Conservation (phyloP, 2,329 filamentous ascomycete species). For the Penicillium capsulatum region DNA sequence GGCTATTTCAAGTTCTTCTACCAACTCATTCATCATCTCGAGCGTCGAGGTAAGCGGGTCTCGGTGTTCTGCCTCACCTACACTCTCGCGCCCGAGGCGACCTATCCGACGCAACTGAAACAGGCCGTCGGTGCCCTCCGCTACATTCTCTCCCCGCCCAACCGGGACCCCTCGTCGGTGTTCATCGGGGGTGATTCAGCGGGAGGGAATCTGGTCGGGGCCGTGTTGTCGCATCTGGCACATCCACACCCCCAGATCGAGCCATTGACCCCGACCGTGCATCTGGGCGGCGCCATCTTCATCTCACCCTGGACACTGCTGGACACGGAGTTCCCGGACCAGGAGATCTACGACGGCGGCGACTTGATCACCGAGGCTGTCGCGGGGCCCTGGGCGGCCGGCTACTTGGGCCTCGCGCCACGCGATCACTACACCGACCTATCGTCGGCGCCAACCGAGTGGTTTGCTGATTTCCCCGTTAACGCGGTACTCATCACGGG, state of each 20-base stretch:
- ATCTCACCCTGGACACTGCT: slow-evolving; percentile 59
- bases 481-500: slow-evolving; percentile 51
- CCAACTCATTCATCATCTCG: slow-evolving; percentile 43
- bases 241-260: slow-evolving; percentile 56
- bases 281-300: slow-evolving; percentile 50
- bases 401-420: slow-evolving; percentile 44
- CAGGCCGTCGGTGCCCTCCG: slow-evolving; percentile 41
- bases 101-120: slow-evolving; percentile 43
- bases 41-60: slow-evolving; percentile 43
- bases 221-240: slow-evolving; percentile 39
- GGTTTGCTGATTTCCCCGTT: slow-evolving; percentile 52
- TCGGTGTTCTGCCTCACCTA: slow-evolving; percentile 56
- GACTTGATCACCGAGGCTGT: slow-evolving; percentile 48
- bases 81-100: slow-evolving; percentile 49
- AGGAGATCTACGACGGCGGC: slow-evolving; percentile 46
- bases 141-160: slow-evolving; percentile 35
- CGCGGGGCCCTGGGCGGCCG: slow-evolving; percentile 45
- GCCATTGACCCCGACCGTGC: slow-evolving; percentile 39
- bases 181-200: slow-evolving; percentile 45
- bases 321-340: slow-evolving; percentile 42
- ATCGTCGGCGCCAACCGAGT: slow-evolving; percentile 45
- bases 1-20: slow-evolving; percentile 50
- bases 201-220: slow-evolving; percentile 41
- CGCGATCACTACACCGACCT: slow-evolving; percentile 55
- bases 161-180: slow-evolving; percentile 33